phyloP scores from a whole-genome alignment of 768 basidiomycete genomes.

The Panaeolus cyanescens region DNA sequence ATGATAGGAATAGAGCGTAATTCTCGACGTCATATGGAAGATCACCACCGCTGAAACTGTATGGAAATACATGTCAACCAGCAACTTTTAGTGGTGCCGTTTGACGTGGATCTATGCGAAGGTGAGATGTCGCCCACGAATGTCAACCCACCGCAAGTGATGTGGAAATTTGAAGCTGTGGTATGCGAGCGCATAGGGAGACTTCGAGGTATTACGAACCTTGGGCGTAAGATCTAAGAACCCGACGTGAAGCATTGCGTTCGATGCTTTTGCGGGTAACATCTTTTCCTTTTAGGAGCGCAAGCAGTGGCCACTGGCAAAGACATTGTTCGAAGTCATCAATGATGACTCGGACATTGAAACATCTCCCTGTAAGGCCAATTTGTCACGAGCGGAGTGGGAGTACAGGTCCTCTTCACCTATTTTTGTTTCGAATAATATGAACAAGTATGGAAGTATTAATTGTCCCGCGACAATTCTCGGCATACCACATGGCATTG shows the following conservation, averaged over 20 bases:
- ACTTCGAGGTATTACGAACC: too few species aligned
- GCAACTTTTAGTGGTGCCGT: background rate
- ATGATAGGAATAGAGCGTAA: background rate
- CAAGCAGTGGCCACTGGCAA: too few species aligned
- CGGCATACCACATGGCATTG: background rate
- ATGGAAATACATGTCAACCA: background rate
- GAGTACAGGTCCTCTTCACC: background rate
- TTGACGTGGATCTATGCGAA: background rate
- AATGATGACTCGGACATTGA: background rate
- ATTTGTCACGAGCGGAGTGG: constrained; percentile 1
- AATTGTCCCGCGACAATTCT: background rate
- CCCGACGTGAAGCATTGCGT: background rate
- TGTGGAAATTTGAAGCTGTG: too few species aligned
- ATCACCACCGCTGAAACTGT: background rate
- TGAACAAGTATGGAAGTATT: background rate
- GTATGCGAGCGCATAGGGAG: too few species aligned
- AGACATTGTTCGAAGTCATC: too few species aligned
- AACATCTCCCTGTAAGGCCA: background rate
- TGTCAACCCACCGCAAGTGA: background rate
- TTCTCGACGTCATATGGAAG: background rate
- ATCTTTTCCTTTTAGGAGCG: too few species aligned
- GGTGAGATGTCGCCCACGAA: background rate
- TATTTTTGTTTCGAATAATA: background rate
- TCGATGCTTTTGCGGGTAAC: background rate
- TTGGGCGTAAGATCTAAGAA: too few species aligned